Conservation (phyloP, 306 rosid genomes). For the Hippophae rhamnoides region DNA sequence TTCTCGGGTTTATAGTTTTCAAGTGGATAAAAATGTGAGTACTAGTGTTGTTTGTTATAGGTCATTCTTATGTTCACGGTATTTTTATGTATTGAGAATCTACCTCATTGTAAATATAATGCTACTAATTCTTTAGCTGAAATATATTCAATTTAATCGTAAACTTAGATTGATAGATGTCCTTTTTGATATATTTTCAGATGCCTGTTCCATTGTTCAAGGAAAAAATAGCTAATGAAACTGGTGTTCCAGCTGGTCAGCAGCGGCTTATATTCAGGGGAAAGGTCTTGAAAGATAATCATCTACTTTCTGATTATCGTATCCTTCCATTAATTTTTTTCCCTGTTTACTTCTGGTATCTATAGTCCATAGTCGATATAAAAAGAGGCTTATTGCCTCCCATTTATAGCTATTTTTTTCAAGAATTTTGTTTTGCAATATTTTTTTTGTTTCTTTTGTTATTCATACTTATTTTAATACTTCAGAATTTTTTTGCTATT, state of each 20-base stretch:
- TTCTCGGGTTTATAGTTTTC: constrained; percentile 61
- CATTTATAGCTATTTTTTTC: neutral
- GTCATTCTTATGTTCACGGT: neutral
- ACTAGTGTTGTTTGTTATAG: neutral
- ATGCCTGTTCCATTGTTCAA: constrained; percentile 65
- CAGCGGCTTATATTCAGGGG: constrained; percentile 96
- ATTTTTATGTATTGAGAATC: neutral
- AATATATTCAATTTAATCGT: neutral
- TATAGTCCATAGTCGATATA: too few relatives aligned
- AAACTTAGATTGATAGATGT: neutral
- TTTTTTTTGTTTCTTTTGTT: too few relatives aligned
- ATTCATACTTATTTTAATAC: too few relatives aligned
- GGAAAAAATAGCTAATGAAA: constrained; percentile 75
- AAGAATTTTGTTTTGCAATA: too few relatives aligned
- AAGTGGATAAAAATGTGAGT: constrained; percentile 71
- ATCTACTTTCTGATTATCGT: constrained; percentile 77
- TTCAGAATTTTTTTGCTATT: too few relatives aligned
- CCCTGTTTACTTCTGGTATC: neutral
- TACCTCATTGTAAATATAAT: neutral
- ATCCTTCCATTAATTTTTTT: constrained; percentile 37
- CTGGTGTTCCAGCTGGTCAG: constrained; percentile 70
- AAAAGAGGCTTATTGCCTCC: too few relatives aligned
- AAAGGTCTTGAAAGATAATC: constrained; percentile 84
- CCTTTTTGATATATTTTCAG: constrained; percentile 35
- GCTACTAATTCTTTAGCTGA: neutral